A percentile compares a stretch with the other conserved stretches of the same genome.
Conservation (phyloP, 371 early-diverging fungal genomes). For the Mucor saturninus region DNA sequence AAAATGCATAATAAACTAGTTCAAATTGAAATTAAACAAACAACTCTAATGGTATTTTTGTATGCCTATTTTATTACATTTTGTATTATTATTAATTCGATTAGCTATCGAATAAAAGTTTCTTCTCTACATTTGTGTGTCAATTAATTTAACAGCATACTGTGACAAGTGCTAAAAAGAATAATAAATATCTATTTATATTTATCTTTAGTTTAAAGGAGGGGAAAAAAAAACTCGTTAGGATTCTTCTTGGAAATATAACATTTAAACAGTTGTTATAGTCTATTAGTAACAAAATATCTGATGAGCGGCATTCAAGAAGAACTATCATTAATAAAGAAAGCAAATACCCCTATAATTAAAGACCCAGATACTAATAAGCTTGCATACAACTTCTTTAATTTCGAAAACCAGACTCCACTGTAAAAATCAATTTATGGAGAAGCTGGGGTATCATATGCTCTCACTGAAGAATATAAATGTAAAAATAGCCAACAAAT, state of each 20-base stretch:
- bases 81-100: background rate
- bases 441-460: too few species aligned
- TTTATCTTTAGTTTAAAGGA: slow-evolving; percentile 1
- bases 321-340: slow-evolving; percentile 7
- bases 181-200: slow-evolving; percentile 17
- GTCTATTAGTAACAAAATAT: slow-evolving; percentile 9
- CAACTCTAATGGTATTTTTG: too few species aligned
- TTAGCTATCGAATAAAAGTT: slow-evolving; percentile 3
- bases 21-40: too few species aligned
- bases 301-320: slow-evolving; percentile 3
- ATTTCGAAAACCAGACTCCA: too few species aligned
- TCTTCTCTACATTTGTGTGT: background rate
- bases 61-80: background rate
- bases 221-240: slow-evolving; percentile 18
- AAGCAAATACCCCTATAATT: too few species aligned
- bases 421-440: too few species aligned
- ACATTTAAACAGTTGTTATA: slow-evolving; percentile 10
- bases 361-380: too few species aligned
- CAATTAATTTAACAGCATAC: slow-evolving; percentile 10
- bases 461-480: background rate
- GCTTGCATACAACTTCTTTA: background rate
- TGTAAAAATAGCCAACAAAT: background rate
- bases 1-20: too few species aligned
- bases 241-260: slow-evolving; percentile 16
- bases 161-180: slow-evolving; percentile 8